These are phyloP conservation scores for Tricholoma saponaceum DNA, from an alignment of 768 basidiomycete genomes.

Conservation along the genomic window DNA sequence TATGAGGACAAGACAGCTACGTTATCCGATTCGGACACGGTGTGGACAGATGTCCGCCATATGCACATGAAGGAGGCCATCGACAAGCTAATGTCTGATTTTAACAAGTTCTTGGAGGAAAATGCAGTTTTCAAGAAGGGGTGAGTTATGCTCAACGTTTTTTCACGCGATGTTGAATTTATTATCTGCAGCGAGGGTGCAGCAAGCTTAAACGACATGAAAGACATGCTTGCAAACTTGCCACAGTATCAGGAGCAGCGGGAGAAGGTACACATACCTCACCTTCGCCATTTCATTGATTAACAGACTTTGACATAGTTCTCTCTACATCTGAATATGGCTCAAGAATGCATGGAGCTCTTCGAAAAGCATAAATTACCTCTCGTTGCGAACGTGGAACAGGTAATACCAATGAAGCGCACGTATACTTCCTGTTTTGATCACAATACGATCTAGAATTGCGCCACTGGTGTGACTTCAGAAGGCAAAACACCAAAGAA, in stretches of 20 bases:
- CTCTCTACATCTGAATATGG: constrained; percentile 95
- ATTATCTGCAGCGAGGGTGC: constrained; percentile 57
- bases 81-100: constrained; percentile 94
- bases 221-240: constrained; percentile 94
- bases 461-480: constrained; percentile 86
- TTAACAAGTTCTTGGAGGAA: constrained; percentile 90
- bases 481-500: constrained; percentile 95
- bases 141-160: constrained; percentile 36
- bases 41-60: constrained; percentile 92
- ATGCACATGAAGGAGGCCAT: constrained; percentile 99
- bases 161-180: constrained; percentile 2
- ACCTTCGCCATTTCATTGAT: neutral
- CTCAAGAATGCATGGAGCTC: constrained; percentile 92
- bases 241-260: constrained; percentile 95
- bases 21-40: constrained; percentile 81
- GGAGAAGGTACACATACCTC: constrained; percentile 62
- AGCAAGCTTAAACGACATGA: constrained; percentile 94
- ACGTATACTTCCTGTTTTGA: neutral
- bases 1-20: constrained; percentile 86
- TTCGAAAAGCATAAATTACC: constrained; percentile 89
- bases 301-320: constrained; percentile 51
- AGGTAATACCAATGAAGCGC: constrained; percentile 42
- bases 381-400: constrained; percentile 83
- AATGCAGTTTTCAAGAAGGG: constrained; percentile 93
- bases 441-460: constrained; percentile 55